A percentile compares a stretch with the other conserved stretches of the same genome.
Conservation (phyloP, 1,139 yeast genomes). For the Suhomyces panamericanus region DNA sequence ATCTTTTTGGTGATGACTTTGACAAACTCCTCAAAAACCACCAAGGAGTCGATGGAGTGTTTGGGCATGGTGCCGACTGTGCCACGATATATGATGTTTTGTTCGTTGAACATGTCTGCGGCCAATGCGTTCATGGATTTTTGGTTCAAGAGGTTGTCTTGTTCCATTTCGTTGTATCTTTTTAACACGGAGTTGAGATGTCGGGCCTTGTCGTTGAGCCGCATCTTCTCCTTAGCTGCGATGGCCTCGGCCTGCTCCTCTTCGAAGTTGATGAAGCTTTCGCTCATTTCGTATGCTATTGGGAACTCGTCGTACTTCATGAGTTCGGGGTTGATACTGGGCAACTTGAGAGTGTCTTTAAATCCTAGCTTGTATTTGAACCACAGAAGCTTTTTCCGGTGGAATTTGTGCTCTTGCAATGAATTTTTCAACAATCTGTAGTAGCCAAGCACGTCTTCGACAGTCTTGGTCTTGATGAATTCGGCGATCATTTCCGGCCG, state of each 20-base stretch:
- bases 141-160: conserved; percentile 8
- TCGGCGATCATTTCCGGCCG: conserved; percentile 40
- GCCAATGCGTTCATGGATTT: conserved; percentile 8
- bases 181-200: conserved; percentile 9
- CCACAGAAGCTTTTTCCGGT: not conserved
- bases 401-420: conserved; percentile 22
- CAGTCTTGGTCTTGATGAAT: conserved; percentile 42
- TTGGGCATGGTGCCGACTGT: conserved; percentile 1
- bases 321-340: conserved; percentile 15
- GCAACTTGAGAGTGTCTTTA: conserved; percentile 13
- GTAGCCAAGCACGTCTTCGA: conserved; percentile 47
- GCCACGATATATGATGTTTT: conserved; percentile 3
- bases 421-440: conserved; percentile 39
- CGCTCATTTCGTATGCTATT: conserved; percentile 54
- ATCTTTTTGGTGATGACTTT: conserved; percentile 9
- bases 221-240: conserved; percentile 19
- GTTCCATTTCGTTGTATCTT: conserved; percentile 5
- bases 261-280: conserved; percentile 48
- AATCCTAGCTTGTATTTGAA: conserved; percentile 11
- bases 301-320: conserved; percentile 49
- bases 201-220: conserved; percentile 16
- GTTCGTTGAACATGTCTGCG: conserved; percentile 5
- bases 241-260: conserved; percentile 40
- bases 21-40: conserved; percentile 14
- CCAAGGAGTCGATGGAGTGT: conserved; percentile 10